A percentile compares a stretch with the other conserved stretches of the same genome.
Evolutionary conservation across 2,329 filamentous ascomycete genomes (phyloP).

Genomic region (Incumbomyces delicatus): DNA sequence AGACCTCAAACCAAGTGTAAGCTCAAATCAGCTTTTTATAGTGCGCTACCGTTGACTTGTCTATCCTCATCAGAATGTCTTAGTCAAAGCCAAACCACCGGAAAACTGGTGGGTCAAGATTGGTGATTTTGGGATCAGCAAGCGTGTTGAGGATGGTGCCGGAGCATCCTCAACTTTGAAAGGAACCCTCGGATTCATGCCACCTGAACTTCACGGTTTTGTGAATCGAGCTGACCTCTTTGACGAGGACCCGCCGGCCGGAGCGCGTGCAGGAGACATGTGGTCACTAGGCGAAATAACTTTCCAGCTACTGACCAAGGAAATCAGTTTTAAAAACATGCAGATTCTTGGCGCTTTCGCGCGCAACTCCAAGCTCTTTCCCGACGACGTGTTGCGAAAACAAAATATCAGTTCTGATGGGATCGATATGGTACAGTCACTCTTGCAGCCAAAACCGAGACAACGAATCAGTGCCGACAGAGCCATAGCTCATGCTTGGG

Average conservation of each 20-base stretch:
- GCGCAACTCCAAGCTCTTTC: background rate
- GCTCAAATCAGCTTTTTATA: background rate
- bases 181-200: slow-evolving; percentile 14
- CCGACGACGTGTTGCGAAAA: background rate
- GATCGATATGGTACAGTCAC: too few species aligned
- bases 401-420: too few species aligned
- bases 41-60: background rate
- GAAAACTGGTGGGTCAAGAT: slow-evolving; percentile 31
- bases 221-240: background rate
- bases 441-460: too few species aligned
- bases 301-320: background rate
- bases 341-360: background rate
- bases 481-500: too few species aligned
- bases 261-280: slow-evolving; percentile 13
- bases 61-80: slow-evolving; percentile 24
- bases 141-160: slow-evolving; percentile 13
- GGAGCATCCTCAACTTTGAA: slow-evolving; percentile 9
- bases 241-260: slow-evolving; percentile 7
- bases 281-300: slow-evolving; percentile 11
- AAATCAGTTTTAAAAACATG: background rate
- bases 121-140: slow-evolving; percentile 32
- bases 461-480: too few species aligned
- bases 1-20: slow-evolving; percentile 30
- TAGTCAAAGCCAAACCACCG: slow-evolving; percentile 22
- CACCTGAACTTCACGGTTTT: slow-evolving; percentile 15